These are phyloP conservation scores for Umbelopsis sp. DNA, from an alignment of 192 early-diverging fungal species.

Conservation along the genomic window DNA sequence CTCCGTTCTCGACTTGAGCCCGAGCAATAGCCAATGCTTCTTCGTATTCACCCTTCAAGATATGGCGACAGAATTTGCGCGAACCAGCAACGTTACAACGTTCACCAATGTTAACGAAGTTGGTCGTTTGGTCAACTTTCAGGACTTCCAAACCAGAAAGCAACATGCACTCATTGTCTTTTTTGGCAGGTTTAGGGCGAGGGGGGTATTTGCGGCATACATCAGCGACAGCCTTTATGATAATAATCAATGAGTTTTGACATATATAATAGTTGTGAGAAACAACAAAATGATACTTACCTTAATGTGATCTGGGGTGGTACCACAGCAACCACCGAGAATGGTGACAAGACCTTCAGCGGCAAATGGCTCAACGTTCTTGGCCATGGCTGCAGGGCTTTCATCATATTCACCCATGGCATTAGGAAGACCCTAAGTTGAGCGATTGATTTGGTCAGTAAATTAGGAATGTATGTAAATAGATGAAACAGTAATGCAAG, in stretches of 20 bases:
- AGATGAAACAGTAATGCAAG: not conserved
- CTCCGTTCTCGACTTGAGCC: slow-evolving; percentile 93
- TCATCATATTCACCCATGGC: slow-evolving; percentile 98
- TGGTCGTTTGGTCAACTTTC: slow-evolving; percentile 76
- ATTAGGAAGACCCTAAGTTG: slow-evolving; percentile 82
- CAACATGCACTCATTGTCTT: slow-evolving; percentile 71
- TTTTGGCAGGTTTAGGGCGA: slow-evolving; percentile 68
- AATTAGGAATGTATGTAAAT: not conserved
- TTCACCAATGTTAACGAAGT: slow-evolving; percentile 96
- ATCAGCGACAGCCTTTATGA: slow-evolving; percentile 72
- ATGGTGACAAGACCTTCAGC: slow-evolving; percentile 93
- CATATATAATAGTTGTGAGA: not conserved
- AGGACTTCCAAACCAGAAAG: slow-evolving; percentile 89
- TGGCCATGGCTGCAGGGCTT: slow-evolving; percentile 83
- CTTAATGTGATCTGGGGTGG: slow-evolving; percentile 92
- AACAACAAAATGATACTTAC: slow-evolving; percentile 43
- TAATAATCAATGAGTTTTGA: not conserved
- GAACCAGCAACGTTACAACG: slow-evolving; percentile 98
- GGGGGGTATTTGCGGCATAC: slow-evolving; percentile 75
- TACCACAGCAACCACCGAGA: slow-evolving; percentile 97
- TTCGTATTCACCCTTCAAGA: slow-evolving; percentile 91
- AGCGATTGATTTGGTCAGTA: not conserved
- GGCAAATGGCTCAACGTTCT: slow-evolving; percentile 85
- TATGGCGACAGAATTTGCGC: slow-evolving; percentile 91
- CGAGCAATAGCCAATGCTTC: slow-evolving; percentile 93